Percentiles rank a stretch among this genome's conserved stretches.
Evolutionary conservation across 495 filamentous ascomycete genomes (phyloP).

Genomic region (Neurospora terricola): DNA sequence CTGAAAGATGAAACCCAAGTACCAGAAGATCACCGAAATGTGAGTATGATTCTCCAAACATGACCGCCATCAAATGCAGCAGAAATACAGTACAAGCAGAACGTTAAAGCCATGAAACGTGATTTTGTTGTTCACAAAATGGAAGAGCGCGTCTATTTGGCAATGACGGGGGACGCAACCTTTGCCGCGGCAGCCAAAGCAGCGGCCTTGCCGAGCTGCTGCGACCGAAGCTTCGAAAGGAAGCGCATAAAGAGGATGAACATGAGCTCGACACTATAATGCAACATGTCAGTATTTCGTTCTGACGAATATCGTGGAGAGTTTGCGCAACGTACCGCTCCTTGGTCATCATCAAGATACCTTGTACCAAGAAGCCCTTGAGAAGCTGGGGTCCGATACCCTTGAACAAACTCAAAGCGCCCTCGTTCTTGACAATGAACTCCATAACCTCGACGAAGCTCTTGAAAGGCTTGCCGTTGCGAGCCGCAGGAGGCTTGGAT

Average conservation of each 20-base stretch:
- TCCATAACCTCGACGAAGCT: conserved; percentile 90
- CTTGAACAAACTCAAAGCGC: conserved; percentile 76
- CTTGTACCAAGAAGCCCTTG: conserved; percentile 91
- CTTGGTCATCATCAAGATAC: conserved; percentile 98
- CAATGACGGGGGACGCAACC: conserved; percentile 32
- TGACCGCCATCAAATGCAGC: background rate
- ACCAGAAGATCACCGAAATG: background rate
- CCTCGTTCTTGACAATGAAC: conserved; percentile 85
- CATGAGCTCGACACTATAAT: conserved; percentile 69
- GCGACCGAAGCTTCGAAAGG: conserved; percentile 55
- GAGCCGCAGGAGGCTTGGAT: conserved; percentile 74
- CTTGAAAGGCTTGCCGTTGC: conserved; percentile 88
- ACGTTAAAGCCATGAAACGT: background rate
- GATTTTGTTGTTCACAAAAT: background rate
- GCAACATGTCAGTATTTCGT: conserved; percentile 11
- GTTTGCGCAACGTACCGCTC: conserved; percentile 60
- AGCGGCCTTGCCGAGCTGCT: conserved; percentile 61
- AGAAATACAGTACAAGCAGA: conserved; percentile 1
- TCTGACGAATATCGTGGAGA: background rate
- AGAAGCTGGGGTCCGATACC: conserved; percentile 89
- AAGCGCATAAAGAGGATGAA: conserved; percentile 85
- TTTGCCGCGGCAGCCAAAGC: conserved; percentile 44
- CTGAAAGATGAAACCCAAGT: background rate
- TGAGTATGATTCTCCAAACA: background rate
- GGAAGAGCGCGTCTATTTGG: conserved; percentile 25